Evolutionary conservation across 352 stramenopile genomes (phyloP).

Genomic region (Pythium phragmitis): DNA sequence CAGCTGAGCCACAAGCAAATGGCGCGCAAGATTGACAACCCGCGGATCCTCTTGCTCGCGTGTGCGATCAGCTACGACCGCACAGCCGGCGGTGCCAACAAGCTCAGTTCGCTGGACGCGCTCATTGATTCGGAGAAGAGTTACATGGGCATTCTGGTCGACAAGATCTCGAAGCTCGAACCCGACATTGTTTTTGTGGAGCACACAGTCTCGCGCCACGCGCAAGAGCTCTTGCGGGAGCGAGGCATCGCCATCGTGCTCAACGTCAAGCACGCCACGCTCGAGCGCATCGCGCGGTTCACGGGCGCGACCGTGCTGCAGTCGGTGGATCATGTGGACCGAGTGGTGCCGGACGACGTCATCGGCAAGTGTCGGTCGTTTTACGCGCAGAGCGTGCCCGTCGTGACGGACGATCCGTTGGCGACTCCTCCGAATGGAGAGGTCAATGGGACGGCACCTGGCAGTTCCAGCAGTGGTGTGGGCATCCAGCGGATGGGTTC

Average conservation of each 20-base stretch:
- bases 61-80: constrained; percentile 97
- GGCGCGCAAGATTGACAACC: constrained; percentile 90
- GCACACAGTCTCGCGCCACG: constrained; percentile 84
- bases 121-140: constrained; percentile 96
- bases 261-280: constrained; percentile 92
- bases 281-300: constrained; percentile 92
- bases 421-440: neutral
- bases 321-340: constrained; percentile 92
- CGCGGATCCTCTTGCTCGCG: constrained; percentile 95
- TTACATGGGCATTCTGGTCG: constrained; percentile 96
- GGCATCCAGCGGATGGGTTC: constrained; percentile 18
- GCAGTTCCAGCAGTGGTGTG: neutral
- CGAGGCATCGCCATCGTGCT: constrained; percentile 92
- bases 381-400: constrained; percentile 54
- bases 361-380: constrained; percentile 73
- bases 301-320: constrained; percentile 91
- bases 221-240: constrained; percentile 92
- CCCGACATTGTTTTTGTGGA: constrained; percentile 96
- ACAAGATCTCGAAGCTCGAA: constrained; percentile 95
- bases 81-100: constrained; percentile 67
- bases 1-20: constrained; percentile 97
- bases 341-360: constrained; percentile 44
- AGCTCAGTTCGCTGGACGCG: constrained; percentile 94
- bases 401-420: constrained; percentile 36
- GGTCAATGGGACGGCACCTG: constrained; percentile 14